Conservation (phyloP, 2,329 filamentous ascomycete genomes). For the Huntiella abstrusa region DNA sequence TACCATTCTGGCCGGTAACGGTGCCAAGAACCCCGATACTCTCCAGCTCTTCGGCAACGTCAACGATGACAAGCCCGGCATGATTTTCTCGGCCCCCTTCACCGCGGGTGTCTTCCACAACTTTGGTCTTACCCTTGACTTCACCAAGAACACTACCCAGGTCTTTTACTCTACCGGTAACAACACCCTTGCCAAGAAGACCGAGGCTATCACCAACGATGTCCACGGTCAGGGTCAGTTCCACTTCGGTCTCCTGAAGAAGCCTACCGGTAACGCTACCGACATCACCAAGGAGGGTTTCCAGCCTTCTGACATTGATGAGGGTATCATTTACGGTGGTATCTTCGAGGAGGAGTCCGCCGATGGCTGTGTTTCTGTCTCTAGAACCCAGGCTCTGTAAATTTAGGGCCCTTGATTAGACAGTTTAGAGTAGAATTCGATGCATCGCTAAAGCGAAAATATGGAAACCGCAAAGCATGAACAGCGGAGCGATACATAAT, state of each 20-base stretch:
- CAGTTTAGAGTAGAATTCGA: not conserved
- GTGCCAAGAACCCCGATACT: constrained; percentile 19
- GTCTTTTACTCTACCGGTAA: constrained; percentile 36
- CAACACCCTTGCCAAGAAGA: constrained; percentile 27
- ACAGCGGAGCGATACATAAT: too few species aligned
- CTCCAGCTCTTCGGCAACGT: constrained; percentile 29
- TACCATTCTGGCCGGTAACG: constrained; percentile 24
- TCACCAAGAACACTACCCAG: constrained; percentile 32
- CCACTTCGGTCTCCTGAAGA: constrained; percentile 45
- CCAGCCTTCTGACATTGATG: constrained; percentile 29
- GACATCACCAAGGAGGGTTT: constrained; percentile 29
- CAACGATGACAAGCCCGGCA: constrained; percentile 25
- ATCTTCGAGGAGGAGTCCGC: constrained; percentile 34
- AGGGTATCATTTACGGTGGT: constrained; percentile 32
- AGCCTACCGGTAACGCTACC: constrained; percentile 27
- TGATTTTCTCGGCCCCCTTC: constrained; percentile 33
- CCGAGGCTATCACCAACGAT: constrained; percentile 22
- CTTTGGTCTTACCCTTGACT: constrained; percentile 40
- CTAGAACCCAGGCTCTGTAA: constrained; percentile 10
- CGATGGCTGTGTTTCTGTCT: constrained; percentile 21
- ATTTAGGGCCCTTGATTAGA: not conserved
- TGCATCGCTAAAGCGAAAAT: not conserved
- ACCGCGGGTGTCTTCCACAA: constrained; percentile 37
- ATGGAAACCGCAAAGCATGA: not conserved
- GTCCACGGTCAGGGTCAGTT: constrained; percentile 22